Conservation (phyloP, 495 filamentous ascomycete genomes). For the Lophium mytilinum region DNA sequence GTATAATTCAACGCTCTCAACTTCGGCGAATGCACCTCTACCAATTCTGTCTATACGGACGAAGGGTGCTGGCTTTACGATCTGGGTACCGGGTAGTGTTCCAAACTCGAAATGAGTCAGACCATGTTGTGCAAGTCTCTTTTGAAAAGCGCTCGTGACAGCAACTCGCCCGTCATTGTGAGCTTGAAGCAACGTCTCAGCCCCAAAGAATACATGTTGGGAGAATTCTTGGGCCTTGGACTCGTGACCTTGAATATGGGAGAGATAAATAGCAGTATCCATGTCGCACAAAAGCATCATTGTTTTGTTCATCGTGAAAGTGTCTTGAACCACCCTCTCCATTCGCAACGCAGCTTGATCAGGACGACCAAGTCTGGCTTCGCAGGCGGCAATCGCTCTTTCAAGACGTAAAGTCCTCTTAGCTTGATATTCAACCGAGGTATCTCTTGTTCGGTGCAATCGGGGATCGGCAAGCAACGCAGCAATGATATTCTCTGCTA, state of each 20-base stretch:
- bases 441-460: not conserved
- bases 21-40: constrained; percentile 10
- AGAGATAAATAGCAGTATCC: not conserved
- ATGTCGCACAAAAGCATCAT: not conserved
- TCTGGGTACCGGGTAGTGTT: not conserved
- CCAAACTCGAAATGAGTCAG: not conserved
- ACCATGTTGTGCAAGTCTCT: not conserved
- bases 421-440: not conserved
- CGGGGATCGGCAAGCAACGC: not conserved
- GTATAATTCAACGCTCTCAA: constrained; percentile 11
- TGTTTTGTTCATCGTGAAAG: not conserved
- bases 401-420: not conserved
- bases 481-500: not conserved
- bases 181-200: not conserved
- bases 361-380: not conserved
- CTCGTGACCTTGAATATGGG: not conserved
- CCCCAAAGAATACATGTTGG: not conserved
- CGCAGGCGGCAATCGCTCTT: not conserved
- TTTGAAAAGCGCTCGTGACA: not conserved
- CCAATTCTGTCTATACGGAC: constrained; percentile 9
- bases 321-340: not conserved
- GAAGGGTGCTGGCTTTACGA: not conserved
- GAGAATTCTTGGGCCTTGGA: not conserved
- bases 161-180: not conserved
- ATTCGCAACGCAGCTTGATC: not conserved